Conservation (phyloP, 768 basidiomycete genomes). For the Boletus tomentosulus region DNA sequence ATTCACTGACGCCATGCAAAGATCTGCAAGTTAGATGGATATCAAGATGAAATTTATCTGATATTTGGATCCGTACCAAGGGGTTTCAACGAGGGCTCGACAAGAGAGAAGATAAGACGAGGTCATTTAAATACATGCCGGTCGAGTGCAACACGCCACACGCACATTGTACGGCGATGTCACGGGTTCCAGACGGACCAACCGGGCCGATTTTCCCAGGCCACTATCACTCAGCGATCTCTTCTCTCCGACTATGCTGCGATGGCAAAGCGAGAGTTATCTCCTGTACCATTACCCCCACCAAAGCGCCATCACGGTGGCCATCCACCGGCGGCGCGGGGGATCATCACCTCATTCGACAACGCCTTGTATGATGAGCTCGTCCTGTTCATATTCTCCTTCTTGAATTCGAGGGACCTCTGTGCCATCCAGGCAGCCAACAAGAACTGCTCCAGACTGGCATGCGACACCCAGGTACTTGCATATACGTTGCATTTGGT, state of each 20-base stretch:
- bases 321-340: constrained; percentile 9
- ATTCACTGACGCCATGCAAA: constrained; percentile 25
- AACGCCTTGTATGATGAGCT: constrained; percentile 70
- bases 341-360: constrained; percentile 41
- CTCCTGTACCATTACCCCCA: constrained; percentile 47
- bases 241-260: not conserved
- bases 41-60: not conserved
- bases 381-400: constrained; percentile 67
- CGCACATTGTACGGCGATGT: not conserved
- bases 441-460: constrained; percentile 62
- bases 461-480: constrained; percentile 61
- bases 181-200: too few relatives aligned
- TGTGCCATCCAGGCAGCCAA: constrained; percentile 60
- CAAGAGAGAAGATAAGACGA: not conserved
- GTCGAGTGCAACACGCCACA: not conserved
- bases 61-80: constrained; percentile 7
- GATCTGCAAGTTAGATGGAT: not conserved
- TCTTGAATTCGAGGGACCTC: constrained; percentile 63
- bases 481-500: constrained; percentile 3
- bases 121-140: not conserved
- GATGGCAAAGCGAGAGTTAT: constrained; percentile 43
- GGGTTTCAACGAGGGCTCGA: not conserved
- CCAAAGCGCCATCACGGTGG: constrained; percentile 50
- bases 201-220: constrained; percentile 10
- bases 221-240: not conserved